phyloP scores from a whole-genome alignment of 345 rosid species.

The Triadica sebifera region DNA sequence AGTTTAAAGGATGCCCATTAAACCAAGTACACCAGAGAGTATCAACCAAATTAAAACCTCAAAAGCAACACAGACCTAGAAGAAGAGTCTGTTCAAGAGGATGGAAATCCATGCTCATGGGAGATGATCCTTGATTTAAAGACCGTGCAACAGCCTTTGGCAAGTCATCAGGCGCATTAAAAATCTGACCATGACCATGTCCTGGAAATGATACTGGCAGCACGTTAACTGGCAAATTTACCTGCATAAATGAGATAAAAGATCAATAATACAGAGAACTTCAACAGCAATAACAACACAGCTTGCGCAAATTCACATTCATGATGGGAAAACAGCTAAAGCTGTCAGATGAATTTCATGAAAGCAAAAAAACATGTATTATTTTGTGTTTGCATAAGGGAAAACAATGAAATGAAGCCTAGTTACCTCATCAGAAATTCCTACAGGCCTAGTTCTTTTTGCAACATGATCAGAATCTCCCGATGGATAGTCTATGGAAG shows the following conservation, averaged over 20 bases:
- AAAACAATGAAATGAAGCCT: slow-evolving; percentile 5
- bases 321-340: slow-evolving; percentile 3
- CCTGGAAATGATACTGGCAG: slow-evolving; percentile 84
- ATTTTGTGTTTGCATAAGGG: not conserved
- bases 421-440: slow-evolving; percentile 85
- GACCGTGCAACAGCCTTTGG: slow-evolving; percentile 70
- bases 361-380: not conserved
- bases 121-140: slow-evolving; percentile 85
- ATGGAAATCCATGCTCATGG: slow-evolving; percentile 99
- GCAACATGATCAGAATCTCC: slow-evolving; percentile 90
- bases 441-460: slow-evolving; percentile 91
- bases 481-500: slow-evolving; percentile 77
- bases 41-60: slow-evolving; percentile 7
- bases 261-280: slow-evolving; percentile 7
- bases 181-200: slow-evolving; percentile 69
- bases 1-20: not conserved
- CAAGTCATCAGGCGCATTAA: slow-evolving; percentile 78
- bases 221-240: slow-evolving; percentile 74
- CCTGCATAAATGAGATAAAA: slow-evolving; percentile 42
- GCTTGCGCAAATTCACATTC: not conserved
- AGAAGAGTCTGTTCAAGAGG: slow-evolving; percentile 81
- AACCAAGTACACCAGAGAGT: slow-evolving; percentile 1
- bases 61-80: slow-evolving; percentile 52
- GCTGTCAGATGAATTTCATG: not conserved
- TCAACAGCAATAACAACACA: slow-evolving; percentile 4